Conservation (phyloP, 1,284 basidiomycete genomes). For the Naganishia sp. region DNA sequence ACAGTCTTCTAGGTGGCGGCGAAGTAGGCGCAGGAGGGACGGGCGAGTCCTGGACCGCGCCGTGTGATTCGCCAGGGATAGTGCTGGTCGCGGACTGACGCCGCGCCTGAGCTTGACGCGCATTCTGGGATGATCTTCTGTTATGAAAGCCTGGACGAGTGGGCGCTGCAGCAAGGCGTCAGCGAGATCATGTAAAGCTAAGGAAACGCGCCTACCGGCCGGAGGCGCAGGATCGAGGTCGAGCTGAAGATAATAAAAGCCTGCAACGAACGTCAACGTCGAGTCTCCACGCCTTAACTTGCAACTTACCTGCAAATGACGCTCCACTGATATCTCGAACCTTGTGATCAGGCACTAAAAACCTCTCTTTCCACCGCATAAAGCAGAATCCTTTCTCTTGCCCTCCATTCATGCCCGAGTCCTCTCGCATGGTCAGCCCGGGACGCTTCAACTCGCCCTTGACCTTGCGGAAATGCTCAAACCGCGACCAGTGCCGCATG, state of each 20-base stretch:
- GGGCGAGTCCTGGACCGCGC: background rate
- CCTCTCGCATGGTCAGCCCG: constrained; percentile 68
- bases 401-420: constrained; percentile 37
- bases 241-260: constrained; percentile 84
- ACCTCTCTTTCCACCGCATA: constrained; percentile 96
- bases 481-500: constrained; percentile 85
- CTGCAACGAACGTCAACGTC: constrained; percentile 50
- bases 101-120: constrained; percentile 40
- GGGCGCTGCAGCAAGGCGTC: constrained; percentile 51
- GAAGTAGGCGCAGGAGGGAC: background rate
- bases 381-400: constrained; percentile 61
- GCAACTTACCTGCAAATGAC: constrained; percentile 79
- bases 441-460: constrained; percentile 72
- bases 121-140: constrained; percentile 44
- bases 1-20: background rate
- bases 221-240: constrained; percentile 61
- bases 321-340: constrained; percentile 94
- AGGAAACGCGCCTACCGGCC: constrained; percentile 15
- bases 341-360: constrained; percentile 88
- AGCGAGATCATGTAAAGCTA: constrained; percentile 50
- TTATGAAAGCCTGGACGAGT: constrained; percentile 33
- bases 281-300: constrained; percentile 9
- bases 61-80: background rate
- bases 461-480: constrained; percentile 72
- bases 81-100: background rate